Evolutionary conservation across 1,284 basidiomycete species (phyloP), one percentile per base, ranked within the genome.

Genomic region (Cryptococcus jaspeensis): DNA sequence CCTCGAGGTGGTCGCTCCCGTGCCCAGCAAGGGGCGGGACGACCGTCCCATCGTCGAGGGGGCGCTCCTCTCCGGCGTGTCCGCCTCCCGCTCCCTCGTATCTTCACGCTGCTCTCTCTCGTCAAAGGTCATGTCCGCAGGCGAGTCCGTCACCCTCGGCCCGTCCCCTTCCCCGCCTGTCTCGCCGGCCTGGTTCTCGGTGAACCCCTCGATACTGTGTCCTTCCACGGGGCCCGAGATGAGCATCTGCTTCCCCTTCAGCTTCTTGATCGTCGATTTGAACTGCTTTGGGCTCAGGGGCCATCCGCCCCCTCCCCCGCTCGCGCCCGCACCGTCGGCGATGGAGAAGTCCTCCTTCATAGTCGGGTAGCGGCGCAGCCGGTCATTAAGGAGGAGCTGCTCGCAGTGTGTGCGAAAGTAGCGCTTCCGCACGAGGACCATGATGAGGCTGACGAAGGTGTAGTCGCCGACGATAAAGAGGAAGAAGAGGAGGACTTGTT

Each of bases 401-500:
- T 64, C 55, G 56, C 72, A 68, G 50, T 69, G 64, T 8, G 48
- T 55, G 16, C 69, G 52, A 45, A 74, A 65, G 58, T 63, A 68
- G 20, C 58, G 60, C 53, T 70, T 70, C 18, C 72, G 61, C 15
- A 68, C 62, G n/a, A 69, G 56, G 37, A 72, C 70, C 64, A 72
- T 72, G 46, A 72, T 44, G 13, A 67, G 59, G 20, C 63, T 65
- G 38, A 71, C 64, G 36, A 71, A 55, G 1, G 65, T 59, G 46
- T 57, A 60, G 56, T 74, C 72, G 43, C 72, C 72, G 5, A 68
- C 32, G 56, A 70, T 56, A 52, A 71, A 67, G 18, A 74, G 65
- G 60, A 71, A n/a, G 51, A 70, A 61, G 44, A 74, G 60, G 50
- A 71, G 50, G 43, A 67, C 61, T 54, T 74, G 71, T 43, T 74